Evolutionary conservation across 176 grass and related monocot species (phyloP).

Genomic region (Oryza rufipogon): DNA sequence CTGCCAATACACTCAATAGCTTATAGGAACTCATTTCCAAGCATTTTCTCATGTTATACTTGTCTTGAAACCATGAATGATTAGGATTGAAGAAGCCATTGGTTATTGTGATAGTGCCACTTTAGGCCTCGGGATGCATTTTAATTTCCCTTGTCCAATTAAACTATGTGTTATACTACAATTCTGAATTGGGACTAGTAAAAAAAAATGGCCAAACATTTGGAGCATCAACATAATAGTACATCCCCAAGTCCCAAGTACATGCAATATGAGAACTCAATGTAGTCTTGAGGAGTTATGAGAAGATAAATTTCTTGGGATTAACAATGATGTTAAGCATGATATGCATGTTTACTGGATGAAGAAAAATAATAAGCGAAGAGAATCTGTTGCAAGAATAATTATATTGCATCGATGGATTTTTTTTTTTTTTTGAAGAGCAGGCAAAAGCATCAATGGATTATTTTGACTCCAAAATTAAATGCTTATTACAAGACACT

Average conservation of each 20-base stretch:
- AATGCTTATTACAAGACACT: constrained; percentile 6
- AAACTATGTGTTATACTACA: too few species aligned
- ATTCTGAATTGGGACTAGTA: not conserved
- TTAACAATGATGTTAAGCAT: not conserved
- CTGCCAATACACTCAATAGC: too few species aligned
- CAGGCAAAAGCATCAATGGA: not conserved
- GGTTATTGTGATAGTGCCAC: not conserved
- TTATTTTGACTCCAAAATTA: constrained; percentile 14
- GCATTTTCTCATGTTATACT: not conserved
- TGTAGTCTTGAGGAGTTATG: not conserved
- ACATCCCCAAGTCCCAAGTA: not conserved
- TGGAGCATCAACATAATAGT: too few species aligned
- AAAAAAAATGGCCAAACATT: not conserved
- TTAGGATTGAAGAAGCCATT: not conserved
- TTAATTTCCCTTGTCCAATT: not conserved
- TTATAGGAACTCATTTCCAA: not conserved
- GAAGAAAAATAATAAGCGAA: not conserved
- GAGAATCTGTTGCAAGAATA: not conserved
- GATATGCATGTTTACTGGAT: not conserved
- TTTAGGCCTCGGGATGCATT: not conserved
- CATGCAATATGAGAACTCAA: not conserved
- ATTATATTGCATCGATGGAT: not conserved
- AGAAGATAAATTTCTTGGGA: not conserved
- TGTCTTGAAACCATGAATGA: not conserved
- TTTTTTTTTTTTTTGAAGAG: not conserved